Evolutionary conservation across 2,329 filamentous ascomycete species (phyloP).

Genomic region (Fusarium nurragi): DNA sequence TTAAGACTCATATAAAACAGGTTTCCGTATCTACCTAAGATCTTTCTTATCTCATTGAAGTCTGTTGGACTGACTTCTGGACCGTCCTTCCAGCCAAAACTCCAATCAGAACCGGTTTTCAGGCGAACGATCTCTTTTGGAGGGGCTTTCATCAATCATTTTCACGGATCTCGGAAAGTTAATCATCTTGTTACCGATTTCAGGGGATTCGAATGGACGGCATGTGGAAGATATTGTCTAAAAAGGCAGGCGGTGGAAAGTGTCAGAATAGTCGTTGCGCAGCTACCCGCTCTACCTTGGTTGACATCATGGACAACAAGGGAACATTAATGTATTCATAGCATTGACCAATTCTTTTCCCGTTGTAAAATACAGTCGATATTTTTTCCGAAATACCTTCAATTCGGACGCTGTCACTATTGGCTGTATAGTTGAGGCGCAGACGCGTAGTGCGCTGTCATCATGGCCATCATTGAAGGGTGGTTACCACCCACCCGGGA

Average conservation of each 20-base stretch:
- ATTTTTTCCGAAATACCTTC: no score
- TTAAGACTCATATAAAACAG: not conserved
- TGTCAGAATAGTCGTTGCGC: conserved; percentile 38
- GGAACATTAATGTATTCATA: not conserved
- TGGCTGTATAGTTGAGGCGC: not conserved
- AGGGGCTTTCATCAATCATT: no score
- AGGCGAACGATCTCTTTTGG: no score
- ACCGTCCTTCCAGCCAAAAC: not conserved
- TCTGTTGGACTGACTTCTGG: not conserved
- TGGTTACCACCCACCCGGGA: conserved; percentile 68
- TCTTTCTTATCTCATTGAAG: not conserved
- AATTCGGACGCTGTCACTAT: not conserved
- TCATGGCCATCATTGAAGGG: conserved; percentile 60
- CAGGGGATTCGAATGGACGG: not conserved
- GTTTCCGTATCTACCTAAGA: not conserved
- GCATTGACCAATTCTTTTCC: not conserved
- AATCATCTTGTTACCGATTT: no score
- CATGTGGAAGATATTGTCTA: not conserved
- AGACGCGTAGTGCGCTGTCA: conserved; percentile 5
- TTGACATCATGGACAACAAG: conserved; percentile 38
- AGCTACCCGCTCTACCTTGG: conserved; percentile 8
- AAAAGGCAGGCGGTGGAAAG: conserved; percentile 38
- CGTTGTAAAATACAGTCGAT: not conserved
- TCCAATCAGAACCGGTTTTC: no score
- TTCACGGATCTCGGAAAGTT: no score